Percentiles rank a stretch among this genome's conserved stretches.
Evolutionary conservation across 2,329 filamentous ascomycete genomes (phyloP).

Genomic region (Cryphonectria nitschkei): DNA sequence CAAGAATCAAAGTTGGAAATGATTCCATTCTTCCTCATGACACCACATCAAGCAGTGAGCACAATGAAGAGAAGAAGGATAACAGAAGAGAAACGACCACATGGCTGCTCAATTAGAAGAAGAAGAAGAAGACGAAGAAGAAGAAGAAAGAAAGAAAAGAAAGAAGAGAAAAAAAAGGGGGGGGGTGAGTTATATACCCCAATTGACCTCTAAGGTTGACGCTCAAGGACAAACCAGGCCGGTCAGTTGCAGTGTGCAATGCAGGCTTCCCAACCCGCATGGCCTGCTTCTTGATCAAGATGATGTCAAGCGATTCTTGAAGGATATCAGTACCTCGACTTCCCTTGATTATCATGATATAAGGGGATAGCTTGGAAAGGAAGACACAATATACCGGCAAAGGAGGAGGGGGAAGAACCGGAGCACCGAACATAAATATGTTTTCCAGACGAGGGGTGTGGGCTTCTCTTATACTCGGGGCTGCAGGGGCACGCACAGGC

Average conservation of each 20-base stretch:
- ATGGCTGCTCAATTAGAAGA: too few relatives aligned
- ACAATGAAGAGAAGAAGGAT: conserved; percentile 14
- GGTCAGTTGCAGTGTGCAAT: conserved; percentile 21
- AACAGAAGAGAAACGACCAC: too few relatives aligned
- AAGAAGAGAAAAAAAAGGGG: too few relatives aligned
- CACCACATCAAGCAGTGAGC: conserved; percentile 16
- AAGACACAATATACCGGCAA: background rate
- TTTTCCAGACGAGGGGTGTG: too few relatives aligned
- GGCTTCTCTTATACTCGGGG: background rate
- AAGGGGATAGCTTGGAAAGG: too few relatives aligned
- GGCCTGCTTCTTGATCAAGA: conserved; percentile 16
- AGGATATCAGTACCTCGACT: background rate
- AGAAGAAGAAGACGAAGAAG: too few relatives aligned
- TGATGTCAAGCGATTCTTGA: background rate
- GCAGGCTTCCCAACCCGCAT: conserved; percentile 23
- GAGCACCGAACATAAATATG: background rate
- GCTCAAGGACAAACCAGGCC: conserved; percentile 18
- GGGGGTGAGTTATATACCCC: background rate
- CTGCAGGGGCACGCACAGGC: background rate
- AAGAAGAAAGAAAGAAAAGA: too few relatives aligned
- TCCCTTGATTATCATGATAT: background rate
- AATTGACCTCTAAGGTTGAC: conserved; percentile 10
- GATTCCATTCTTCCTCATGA: conserved; percentile 20
- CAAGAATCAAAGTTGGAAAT: background rate
- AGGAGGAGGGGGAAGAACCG: too few relatives aligned